A percentile compares a stretch with the other conserved stretches of the same genome.
Evolutionary conservation across 306 rosid genomes (phyloP).

Genomic region (Ziziphus jujuba): DNA sequence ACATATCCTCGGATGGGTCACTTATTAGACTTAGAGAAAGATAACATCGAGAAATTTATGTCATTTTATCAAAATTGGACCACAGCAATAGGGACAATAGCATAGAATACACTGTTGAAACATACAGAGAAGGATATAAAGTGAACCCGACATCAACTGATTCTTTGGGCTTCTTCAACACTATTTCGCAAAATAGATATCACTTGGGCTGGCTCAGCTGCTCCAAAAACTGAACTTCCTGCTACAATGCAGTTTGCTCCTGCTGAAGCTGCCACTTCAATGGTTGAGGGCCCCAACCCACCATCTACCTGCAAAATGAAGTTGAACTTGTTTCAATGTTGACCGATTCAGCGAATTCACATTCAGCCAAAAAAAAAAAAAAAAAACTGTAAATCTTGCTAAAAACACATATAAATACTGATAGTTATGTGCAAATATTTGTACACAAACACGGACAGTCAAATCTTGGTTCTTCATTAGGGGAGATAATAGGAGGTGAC

Average conservation of each 20-base stretch:
- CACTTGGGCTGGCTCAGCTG: conserved; percentile 75
- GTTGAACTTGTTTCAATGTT: conserved; percentile 11
- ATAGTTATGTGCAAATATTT: background rate
- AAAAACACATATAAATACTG: background rate
- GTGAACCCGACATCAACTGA: conserved; percentile 33
- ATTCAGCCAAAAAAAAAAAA: too few species aligned
- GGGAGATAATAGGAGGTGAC: too few species aligned
- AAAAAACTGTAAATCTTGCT: background rate
- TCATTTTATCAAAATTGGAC: background rate
- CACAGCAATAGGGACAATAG: background rate
- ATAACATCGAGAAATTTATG: background rate
- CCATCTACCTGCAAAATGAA: conserved; percentile 82
- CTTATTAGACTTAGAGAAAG: conserved; percentile 3
- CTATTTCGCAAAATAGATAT: conserved; percentile 68
- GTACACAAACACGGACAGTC: too few species aligned
- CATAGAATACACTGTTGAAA: background rate
- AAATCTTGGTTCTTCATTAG: too few species aligned
- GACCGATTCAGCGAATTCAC: background rate
- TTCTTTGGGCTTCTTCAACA: conserved; percentile 60
- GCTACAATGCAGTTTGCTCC: conserved; percentile 98
- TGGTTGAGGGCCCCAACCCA: conserved; percentile 94
- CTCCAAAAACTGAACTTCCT: conserved; percentile 96
- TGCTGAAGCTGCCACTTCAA: conserved; percentile 68
- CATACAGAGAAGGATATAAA: background rate
- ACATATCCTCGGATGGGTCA: background rate